Percentiles rank a stretch among this genome's conserved stretches.
Evolutionary conservation across 2,329 filamentous ascomycete species (phyloP).

Genomic region (Hypoxylon sp.): DNA sequence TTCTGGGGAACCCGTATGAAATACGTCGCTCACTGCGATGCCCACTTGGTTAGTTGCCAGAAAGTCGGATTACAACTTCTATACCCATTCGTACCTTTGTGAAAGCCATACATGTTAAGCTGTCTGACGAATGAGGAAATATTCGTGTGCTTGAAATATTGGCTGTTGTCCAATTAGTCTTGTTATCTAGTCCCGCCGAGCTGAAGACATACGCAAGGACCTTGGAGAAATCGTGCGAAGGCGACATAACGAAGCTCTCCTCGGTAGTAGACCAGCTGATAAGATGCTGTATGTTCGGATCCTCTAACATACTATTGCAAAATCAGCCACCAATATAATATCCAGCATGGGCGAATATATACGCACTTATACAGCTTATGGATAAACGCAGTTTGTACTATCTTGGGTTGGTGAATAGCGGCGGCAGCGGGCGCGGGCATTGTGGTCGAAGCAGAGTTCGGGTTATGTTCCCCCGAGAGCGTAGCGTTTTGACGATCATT

Average conservation of each 20-base stretch:
- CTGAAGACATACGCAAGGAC: slow-evolving; percentile 83
- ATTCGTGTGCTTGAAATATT: slow-evolving; percentile 99
- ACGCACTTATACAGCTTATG: slow-evolving; percentile 98
- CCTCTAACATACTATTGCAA: slow-evolving; percentile 87
- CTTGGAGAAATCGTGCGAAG: slow-evolving; percentile 96
- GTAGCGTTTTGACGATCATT: slow-evolving; percentile 54
- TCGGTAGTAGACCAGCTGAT: slow-evolving; percentile 96
- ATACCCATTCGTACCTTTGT: slow-evolving; percentile 77
- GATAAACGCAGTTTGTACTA: slow-evolving; percentile 98
- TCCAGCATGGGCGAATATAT: neutral
- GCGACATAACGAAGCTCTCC: slow-evolving; percentile 99
- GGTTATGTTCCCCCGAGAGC: slow-evolving; percentile 55
- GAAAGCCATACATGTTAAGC: slow-evolving; percentile 99
- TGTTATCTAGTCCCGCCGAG: slow-evolving; percentile 23
- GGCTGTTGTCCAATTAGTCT: slow-evolving; percentile 63
- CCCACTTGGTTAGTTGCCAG: slow-evolving; percentile 42
- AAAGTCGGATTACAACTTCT: slow-evolving; percentile 9
- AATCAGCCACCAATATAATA: slow-evolving; percentile 34
- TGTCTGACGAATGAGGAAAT: slow-evolving; percentile 98
- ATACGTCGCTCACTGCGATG: slow-evolving; percentile 89
- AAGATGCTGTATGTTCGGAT: slow-evolving; percentile 89
- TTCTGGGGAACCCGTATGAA: slow-evolving; percentile 93
- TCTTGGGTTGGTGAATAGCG: slow-evolving; percentile 92
- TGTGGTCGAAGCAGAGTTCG: slow-evolving; percentile 51
- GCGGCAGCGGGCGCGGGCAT: slow-evolving; percentile 69